A percentile compares a stretch with the other conserved stretches of the same genome.
phyloP scores from a whole-genome alignment of 2,329 filamentous ascomycete genomes.

The Phialemonium atrogriseum region DNA sequence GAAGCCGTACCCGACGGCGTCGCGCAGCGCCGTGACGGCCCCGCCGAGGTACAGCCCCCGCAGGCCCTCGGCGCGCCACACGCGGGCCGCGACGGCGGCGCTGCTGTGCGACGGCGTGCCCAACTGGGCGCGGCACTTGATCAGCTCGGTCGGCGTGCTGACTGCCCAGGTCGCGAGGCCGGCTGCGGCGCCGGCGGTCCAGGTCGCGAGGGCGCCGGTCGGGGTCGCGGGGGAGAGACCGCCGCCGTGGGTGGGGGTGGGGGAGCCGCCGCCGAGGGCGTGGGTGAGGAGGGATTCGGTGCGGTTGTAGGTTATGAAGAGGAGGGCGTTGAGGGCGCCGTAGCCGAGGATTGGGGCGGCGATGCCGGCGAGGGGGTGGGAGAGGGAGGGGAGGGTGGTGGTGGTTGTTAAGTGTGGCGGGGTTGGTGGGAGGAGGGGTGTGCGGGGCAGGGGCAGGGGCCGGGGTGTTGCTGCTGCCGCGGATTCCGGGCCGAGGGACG shows the following conservation, averaged over 20 bases:
- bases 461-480: background rate
- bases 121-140: constrained; percentile 87
- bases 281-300: constrained; percentile 55
- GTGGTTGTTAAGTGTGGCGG: constrained; percentile 13
- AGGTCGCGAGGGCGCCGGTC: constrained; percentile 51
- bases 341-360: constrained; percentile 84
- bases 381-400: constrained; percentile 1
- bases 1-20: constrained; percentile 91
- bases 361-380: constrained; percentile 50
- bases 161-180: constrained; percentile 81
- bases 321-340: constrained; percentile 80
- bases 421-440: constrained; percentile 10
- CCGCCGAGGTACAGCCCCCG: constrained; percentile 76
- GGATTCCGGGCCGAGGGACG: constrained; percentile 5
- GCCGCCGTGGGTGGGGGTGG: background rate
- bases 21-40: constrained; percentile 69
- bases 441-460: constrained; percentile 2
- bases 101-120: constrained; percentile 12
- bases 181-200: constrained; percentile 70
- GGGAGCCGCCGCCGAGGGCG: constrained; percentile 10
- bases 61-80: constrained; percentile 49
- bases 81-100: constrained; percentile 49
- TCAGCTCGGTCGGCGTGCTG: constrained; percentile 79
- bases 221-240: constrained; percentile 9
- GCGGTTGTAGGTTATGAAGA: constrained; percentile 87